Conservation (phyloP, 768 basidiomycete species). For the Hypholoma sublateritium region DNA sequence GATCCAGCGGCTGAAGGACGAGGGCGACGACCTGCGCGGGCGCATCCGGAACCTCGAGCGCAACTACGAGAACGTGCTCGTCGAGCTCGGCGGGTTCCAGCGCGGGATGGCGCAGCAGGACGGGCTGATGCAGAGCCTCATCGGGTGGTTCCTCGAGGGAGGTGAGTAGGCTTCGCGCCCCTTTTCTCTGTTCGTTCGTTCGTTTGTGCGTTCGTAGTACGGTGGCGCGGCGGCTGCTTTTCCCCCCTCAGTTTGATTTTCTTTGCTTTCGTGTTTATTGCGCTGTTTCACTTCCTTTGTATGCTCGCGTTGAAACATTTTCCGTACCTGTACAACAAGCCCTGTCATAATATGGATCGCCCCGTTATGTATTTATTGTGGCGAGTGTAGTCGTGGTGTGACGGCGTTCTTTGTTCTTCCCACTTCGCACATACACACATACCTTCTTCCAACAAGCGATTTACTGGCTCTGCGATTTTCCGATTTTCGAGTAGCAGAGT, state of each 20-base stretch:
- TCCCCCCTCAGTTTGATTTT: slow-evolving; percentile 2
- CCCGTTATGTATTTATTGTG: too few species aligned
- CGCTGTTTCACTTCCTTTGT: background rate
- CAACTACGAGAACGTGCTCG: slow-evolving; percentile 36
- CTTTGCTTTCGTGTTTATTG: background rate
- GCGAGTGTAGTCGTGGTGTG: too few species aligned
- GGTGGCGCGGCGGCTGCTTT: background rate
- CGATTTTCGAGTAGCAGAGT: background rate
- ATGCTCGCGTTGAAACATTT: too few species aligned
- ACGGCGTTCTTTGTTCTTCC: too few species aligned
- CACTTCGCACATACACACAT: too few species aligned
- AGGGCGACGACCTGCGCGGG: slow-evolving; percentile 33
- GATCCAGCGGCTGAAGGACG: slow-evolving; percentile 28
- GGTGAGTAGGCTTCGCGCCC: slow-evolving; percentile 28
- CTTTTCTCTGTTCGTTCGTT: too few species aligned
- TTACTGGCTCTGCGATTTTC: too few species aligned
- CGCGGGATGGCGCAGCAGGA: slow-evolving; percentile 73
- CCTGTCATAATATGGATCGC: too few species aligned
- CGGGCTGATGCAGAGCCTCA: slow-evolving; percentile 75
- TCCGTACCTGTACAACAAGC: too few species aligned
- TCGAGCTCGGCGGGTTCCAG: slow-evolving; percentile 38
- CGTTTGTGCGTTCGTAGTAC: background rate
- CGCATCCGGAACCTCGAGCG: slow-evolving; percentile 36
- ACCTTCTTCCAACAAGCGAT: too few species aligned
- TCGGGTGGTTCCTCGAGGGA: slow-evolving; percentile 78